Evolutionary conservation across 345 rosid genomes (phyloP), one percentile per base, ranked within the genome.

Genomic region (Acer negundo): DNA sequence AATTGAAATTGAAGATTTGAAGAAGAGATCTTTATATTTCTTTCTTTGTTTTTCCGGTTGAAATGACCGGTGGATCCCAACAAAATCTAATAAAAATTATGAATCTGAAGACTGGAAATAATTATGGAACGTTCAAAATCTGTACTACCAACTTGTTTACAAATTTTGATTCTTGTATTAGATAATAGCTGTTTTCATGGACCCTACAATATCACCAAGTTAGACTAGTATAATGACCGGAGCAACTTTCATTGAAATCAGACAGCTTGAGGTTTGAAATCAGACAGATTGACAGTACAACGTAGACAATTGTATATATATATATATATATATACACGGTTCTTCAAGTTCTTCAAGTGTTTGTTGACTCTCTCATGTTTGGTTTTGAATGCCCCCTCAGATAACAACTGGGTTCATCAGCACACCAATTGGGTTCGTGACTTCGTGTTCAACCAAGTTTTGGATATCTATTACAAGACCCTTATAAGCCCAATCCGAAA

Each of bases 21-120:
- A n/a, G n/a, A n/a, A 56, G 62, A 56, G 62, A 56, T 13, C 38
- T 35, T 35, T 6, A 35, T 35, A 35, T 35, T 35, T 35, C 38
- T 35, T 35, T 35, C 7, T 35, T 35, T 35, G 38, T 13, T 49
- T 56, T 56, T 17, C 23, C 22, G 20, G 10, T 58, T 58, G 62
- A 58, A 58, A 58, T 58, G 62, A 58, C 62, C 24, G 62, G 24
- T 58, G 62, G 62, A 58, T 58, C 62, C 24, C 62, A 58, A 19
- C 62, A 58, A n/a, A 58, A 20, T 58, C 62, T n/a, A 8, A 58
- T n/a, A 1, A 46, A 46, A 51, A 51, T 15, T 51, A 51, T 51
- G 56, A 51, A 51, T 51, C 56, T 51, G n/a, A 51, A 51, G n/a
- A 51, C n/a, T 13, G 56, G n/a, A 51, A 51, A 51, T 51, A 51